Conservation (phyloP, 2,329 filamentous ascomycete species). For the Botryosphaeria agaves region DNA sequence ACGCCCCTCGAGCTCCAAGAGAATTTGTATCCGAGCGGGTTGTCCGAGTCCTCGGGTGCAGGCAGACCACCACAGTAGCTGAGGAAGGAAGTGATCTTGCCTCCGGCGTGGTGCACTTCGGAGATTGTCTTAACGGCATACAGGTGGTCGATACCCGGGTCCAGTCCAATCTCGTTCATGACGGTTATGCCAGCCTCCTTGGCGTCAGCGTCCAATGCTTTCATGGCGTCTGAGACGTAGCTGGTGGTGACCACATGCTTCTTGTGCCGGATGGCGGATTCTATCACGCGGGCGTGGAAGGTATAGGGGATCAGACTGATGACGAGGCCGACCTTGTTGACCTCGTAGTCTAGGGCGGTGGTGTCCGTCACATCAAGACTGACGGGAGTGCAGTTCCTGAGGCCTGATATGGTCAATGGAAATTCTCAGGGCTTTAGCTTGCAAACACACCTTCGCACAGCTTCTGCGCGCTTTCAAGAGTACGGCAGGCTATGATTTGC, state of each 20-base stretch:
- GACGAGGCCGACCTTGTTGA: constrained; percentile 45
- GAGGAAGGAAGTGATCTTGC: constrained; percentile 69
- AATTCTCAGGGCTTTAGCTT: neutral
- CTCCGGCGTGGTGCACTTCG: constrained; percentile 71
- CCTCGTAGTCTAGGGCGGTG: constrained; percentile 59
- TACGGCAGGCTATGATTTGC: constrained; percentile 55
- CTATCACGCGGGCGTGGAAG: constrained; percentile 77
- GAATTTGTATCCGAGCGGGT: constrained; percentile 90
- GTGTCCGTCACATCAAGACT: constrained; percentile 70
- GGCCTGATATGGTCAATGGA: constrained; percentile 22
- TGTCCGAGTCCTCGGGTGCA: constrained; percentile 55
- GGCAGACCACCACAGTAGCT: constrained; percentile 70
- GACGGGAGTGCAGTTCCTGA: constrained; percentile 58
- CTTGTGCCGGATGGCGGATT: constrained; percentile 82
- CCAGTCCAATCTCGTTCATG: constrained; percentile 85
- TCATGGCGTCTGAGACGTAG: constrained; percentile 85
- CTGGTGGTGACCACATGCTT: constrained; percentile 92
- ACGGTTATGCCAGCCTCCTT: constrained; percentile 91
- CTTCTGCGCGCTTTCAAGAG: constrained; percentile 57
- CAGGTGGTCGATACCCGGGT: constrained; percentile 57
- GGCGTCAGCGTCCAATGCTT: constrained; percentile 64
- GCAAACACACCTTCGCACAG: constrained; percentile 29
- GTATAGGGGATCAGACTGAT: constrained; percentile 73
- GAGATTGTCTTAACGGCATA: constrained; percentile 80
- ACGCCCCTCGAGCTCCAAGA: constrained; percentile 63